These are phyloP conservation scores for Penicillium samsonianum DNA, from an alignment of 495 filamentous ascomycete genomes.

Conservation along the genomic window DNA sequence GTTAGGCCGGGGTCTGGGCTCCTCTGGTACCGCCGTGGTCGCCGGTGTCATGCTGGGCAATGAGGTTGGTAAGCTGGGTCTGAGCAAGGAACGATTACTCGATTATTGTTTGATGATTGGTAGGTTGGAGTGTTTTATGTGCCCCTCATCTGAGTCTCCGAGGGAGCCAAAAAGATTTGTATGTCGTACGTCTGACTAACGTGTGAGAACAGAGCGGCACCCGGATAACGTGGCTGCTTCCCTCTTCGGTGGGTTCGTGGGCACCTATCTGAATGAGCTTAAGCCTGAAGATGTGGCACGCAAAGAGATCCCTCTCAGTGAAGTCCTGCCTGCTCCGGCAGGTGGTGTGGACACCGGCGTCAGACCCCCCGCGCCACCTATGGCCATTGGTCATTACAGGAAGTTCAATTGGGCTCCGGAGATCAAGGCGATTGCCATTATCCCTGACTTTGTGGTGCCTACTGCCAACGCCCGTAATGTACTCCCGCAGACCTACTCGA, in stretches of 20 bases:
- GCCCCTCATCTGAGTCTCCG: neutral
- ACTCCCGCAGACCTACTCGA: slow-evolving; percentile 71
- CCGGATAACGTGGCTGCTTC: slow-evolving; percentile 97
- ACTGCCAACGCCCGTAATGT: slow-evolving; percentile 85
- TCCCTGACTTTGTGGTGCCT: slow-evolving; percentile 89
- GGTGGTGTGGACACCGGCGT: slow-evolving; percentile 86
- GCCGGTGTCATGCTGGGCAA: slow-evolving; percentile 91
- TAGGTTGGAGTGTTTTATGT: slow-evolving; percentile 27
- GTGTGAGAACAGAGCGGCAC: slow-evolving; percentile 66
- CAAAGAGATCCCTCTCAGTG: slow-evolving; percentile 91
- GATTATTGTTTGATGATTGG: slow-evolving; percentile 96
- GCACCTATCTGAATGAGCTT: slow-evolving; percentile 89
- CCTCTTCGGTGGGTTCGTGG: slow-evolving; percentile 94
- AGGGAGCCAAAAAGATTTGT: neutral
- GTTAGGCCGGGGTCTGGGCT: slow-evolving; percentile 84
- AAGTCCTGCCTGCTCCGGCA: slow-evolving; percentile 83
- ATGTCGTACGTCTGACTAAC: slow-evolving; percentile 18
- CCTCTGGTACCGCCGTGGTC: slow-evolving; percentile 90
- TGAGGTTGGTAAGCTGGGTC: slow-evolving; percentile 76
- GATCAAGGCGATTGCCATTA: slow-evolving; percentile 92
- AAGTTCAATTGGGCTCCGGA: slow-evolving; percentile 89
- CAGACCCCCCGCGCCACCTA: slow-evolving; percentile 80
- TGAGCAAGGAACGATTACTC: slow-evolving; percentile 80
- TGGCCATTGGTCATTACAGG: slow-evolving; percentile 87
- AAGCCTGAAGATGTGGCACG: slow-evolving; percentile 79